Conservation (phyloP, 1,284 basidiomycete genomes). For the Rhodotorula sp. region DNA sequence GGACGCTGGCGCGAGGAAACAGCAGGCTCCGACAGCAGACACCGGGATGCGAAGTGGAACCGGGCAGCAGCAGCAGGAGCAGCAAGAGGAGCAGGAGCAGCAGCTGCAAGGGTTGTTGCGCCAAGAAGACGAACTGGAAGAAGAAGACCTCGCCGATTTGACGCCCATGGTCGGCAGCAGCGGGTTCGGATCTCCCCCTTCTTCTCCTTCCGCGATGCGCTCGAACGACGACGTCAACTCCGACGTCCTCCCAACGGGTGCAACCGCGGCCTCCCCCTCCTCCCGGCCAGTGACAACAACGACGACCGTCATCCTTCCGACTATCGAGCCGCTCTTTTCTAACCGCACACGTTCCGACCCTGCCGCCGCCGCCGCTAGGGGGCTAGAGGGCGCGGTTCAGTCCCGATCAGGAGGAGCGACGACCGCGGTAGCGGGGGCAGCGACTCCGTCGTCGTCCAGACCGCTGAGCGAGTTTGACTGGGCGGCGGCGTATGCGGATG, state of each 20-base stretch:
- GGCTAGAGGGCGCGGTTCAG: too few species aligned
- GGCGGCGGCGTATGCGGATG: conserved; percentile 8
- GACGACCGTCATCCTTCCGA: not conserved
- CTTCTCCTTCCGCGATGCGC: too few species aligned
- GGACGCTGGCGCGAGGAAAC: too few species aligned
- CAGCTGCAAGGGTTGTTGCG: too few species aligned
- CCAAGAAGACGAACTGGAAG: not conserved
- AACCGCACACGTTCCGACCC: too few species aligned
- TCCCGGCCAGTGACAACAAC: not conserved
- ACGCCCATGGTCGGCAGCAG: not conserved
- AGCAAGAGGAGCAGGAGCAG: too few species aligned
- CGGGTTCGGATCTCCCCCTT: not conserved
- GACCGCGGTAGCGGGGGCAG: not conserved
- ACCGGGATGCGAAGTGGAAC: too few species aligned
- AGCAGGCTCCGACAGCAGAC: too few species aligned
- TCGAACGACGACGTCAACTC: not conserved
- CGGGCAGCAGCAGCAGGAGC: too few species aligned
- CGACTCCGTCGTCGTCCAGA: not conserved
- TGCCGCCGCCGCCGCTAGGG: too few species aligned
- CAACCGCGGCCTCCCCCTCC: not conserved
- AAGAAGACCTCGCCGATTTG: not conserved
- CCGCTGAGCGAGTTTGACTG: conserved; percentile 32
- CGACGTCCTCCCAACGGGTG: conserved; percentile 1
- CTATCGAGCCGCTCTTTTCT: not conserved
- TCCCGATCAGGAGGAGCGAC: not conserved